A percentile compares a stretch with the other conserved stretches of the same genome.
These are phyloP conservation scores for Hymenotorrendiella dingleyae DNA, from an alignment of 2,329 filamentous ascomycete species.

Conservation along the genomic window DNA sequence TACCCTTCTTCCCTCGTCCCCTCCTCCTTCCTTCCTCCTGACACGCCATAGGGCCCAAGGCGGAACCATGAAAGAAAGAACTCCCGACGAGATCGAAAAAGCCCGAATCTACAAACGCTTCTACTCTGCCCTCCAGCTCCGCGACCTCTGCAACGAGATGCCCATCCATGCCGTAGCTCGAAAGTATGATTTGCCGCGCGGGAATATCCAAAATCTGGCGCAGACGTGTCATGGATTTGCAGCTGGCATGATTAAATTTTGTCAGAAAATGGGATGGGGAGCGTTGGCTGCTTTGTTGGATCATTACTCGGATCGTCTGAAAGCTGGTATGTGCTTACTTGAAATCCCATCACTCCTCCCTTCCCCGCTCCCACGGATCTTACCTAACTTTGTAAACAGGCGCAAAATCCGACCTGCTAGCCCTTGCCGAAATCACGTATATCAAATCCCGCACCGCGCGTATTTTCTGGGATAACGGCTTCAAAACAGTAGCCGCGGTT, in stretches of 20 bases:
- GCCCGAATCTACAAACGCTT: slow-evolving; percentile 65
- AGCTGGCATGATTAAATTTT: slow-evolving; percentile 74
- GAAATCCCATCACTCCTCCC: slow-evolving; percentile 53
- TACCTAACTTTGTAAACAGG: too few species aligned
- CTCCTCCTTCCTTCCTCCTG: slow-evolving; percentile 4
- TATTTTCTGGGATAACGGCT: slow-evolving; percentile 72
- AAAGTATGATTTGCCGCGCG: slow-evolving; percentile 66
- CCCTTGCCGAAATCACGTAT: slow-evolving; percentile 65
- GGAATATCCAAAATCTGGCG: slow-evolving; percentile 64
- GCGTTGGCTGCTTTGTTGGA: slow-evolving; percentile 67
- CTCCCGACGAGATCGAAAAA: slow-evolving; percentile 51
- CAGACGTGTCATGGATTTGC: slow-evolving; percentile 75
- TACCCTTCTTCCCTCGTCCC: neutral
- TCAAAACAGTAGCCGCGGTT: slow-evolving; percentile 59
- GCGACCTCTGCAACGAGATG: slow-evolving; percentile 71
- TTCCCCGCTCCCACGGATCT: slow-evolving; percentile 65
- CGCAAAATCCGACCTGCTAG: slow-evolving; percentile 63
- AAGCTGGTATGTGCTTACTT: slow-evolving; percentile 38
- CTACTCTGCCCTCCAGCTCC: slow-evolving; percentile 71
- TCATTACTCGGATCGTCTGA: slow-evolving; percentile 68
- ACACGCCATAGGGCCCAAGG: slow-evolving; percentile 54
- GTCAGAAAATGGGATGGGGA: slow-evolving; percentile 69
- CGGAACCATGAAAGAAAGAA: slow-evolving; percentile 57
- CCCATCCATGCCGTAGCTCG: slow-evolving; percentile 63
- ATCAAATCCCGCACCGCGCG: slow-evolving; percentile 72